Percentiles rank a stretch among this genome's conserved stretches.
phyloP scores from a whole-genome alignment of 2,329 filamentous ascomycete genomes.

The Botrytis fabae region DNA sequence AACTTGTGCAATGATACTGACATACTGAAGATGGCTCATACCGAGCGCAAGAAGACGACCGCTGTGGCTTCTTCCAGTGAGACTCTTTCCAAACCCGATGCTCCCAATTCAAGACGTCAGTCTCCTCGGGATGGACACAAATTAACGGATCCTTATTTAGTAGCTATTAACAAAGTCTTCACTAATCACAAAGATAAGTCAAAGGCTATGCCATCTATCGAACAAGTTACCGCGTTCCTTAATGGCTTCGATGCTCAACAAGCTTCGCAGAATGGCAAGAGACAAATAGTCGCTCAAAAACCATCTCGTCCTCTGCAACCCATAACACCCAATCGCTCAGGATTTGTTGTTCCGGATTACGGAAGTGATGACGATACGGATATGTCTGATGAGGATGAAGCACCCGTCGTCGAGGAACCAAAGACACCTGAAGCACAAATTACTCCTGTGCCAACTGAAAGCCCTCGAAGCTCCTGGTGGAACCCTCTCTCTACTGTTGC shows the following conservation, averaged over 20 bases:
- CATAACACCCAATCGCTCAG: neutral
- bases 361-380: neutral
- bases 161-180: constrained; percentile 22
- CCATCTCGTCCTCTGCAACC: neutral
- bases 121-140: constrained; percentile 1
- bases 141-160: constrained; percentile 25
- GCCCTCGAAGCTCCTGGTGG: neutral
- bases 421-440: constrained; percentile 1
- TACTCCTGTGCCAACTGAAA: constrained; percentile 1
- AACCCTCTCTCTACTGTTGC: neutral
- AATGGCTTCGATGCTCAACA: constrained; percentile 14
- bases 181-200: constrained; percentile 18
- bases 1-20: constrained; percentile 8
- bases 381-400: neutral
- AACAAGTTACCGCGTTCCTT: constrained; percentile 23
- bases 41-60: constrained; percentile 15
- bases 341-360: constrained; percentile 2
- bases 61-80: constrained; percentile 21
- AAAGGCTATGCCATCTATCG: constrained; percentile 18
- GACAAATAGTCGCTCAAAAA: neutral
- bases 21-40: neutral
- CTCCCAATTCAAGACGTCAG: constrained; percentile 11
- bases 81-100: constrained; percentile 12
- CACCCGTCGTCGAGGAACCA: neutral
- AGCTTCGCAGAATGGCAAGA: neutral